These are phyloP conservation scores for Alternaria gansuensis DNA, from an alignment of 2,329 filamentous ascomycete species.

Conservation along the genomic window DNA sequence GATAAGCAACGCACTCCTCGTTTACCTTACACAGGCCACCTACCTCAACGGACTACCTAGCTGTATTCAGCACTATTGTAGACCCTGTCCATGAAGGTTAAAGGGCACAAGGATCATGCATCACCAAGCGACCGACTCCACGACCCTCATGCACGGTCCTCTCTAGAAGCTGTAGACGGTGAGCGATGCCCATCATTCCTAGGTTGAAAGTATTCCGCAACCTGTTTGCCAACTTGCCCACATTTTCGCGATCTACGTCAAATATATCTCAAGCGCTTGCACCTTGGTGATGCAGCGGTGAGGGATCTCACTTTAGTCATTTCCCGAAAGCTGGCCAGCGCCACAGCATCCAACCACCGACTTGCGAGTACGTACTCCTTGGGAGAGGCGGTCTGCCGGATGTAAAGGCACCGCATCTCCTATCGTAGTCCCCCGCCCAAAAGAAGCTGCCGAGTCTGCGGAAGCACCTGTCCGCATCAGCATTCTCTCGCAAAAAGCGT, in stretches of 20 bases:
- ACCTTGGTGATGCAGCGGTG: conserved; percentile 26
- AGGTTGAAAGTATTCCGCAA: conserved; percentile 3
- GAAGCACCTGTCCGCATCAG: conserved; percentile 33
- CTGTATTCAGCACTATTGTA: conserved; percentile 35
- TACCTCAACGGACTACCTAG: conserved; percentile 23
- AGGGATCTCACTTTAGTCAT: conserved; percentile 21
- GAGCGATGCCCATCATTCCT: conserved; percentile 8
- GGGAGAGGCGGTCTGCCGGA: conserved; percentile 35
- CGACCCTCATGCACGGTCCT: conserved; percentile 23
- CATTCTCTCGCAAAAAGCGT: conserved; percentile 18
- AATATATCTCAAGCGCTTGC: conserved; percentile 18
- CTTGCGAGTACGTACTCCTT: conserved; percentile 11
- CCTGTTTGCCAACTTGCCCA: conserved; percentile 2
- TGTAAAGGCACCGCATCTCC: conserved; percentile 33
- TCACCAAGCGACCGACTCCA: conserved; percentile 21
- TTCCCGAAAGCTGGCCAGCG: conserved; percentile 11
- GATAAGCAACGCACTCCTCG: conserved; percentile 41
- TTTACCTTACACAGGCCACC: conserved; percentile 40
- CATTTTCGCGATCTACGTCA: conserved; percentile 9
- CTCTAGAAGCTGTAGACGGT: conserved; percentile 29
- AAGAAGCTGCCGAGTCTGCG: conserved; percentile 34
- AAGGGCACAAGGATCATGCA: conserved; percentile 19
- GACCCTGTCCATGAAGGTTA: conserved; percentile 17
- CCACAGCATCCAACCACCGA: conserved; percentile 19
- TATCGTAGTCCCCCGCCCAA: conserved; percentile 25